Evolutionary conservation across 352 stramenopile species (phyloP), one percentile per base, ranked within the genome.

Genomic region (Globisporangium nunn): DNA sequence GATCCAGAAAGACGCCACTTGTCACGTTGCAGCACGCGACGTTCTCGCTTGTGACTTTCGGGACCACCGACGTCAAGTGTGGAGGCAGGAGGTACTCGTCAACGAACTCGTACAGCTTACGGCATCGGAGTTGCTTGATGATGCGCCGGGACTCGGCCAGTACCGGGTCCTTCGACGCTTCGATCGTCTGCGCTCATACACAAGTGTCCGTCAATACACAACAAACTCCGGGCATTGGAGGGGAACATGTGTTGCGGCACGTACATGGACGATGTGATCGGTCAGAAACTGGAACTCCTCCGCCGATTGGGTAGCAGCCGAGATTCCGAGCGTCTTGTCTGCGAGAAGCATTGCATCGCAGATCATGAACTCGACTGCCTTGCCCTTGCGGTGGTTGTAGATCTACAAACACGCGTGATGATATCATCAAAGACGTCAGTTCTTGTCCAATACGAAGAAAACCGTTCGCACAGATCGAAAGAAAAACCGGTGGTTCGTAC

Each of bases 311-410:
- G 81, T 90, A 2, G 81, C 74, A 2, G 61, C 70, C 28, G 64
- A 88, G 53, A 92, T 92, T 0, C 77, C 79, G 2, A 92, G 63
- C 54, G 87, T 74, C 31, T 85, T 86, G 41, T 92, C 78, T 72
- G 88, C 83, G 11, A 81, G 55, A 18, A 90, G 54, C 71, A 97
- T 83, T 35, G 85, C 85, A 63, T 97, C 88, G 56, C 77, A 87
- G 45, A 97, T 86, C 88, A 97, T 97, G 41, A 87, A 93, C 59
- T 96, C 88, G 29, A 95, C 78, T 0, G 88, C 87, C 47, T 93
- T 95, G 53, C 74, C 78, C 59, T 93, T 93, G 65, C 86, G 81
- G 56, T 97, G 88, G 57, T 91, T 90, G 67, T 97, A 97, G 54
- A 93, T 91, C 61, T 87, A 66, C 29, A 23, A 23, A 6, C 29